Percentiles rank a stretch among this genome's conserved stretches.
These are phyloP conservation scores for Cladosporium sp. DNA, from an alignment of 2,329 filamentous ascomycete species.

Conservation along the genomic window DNA sequence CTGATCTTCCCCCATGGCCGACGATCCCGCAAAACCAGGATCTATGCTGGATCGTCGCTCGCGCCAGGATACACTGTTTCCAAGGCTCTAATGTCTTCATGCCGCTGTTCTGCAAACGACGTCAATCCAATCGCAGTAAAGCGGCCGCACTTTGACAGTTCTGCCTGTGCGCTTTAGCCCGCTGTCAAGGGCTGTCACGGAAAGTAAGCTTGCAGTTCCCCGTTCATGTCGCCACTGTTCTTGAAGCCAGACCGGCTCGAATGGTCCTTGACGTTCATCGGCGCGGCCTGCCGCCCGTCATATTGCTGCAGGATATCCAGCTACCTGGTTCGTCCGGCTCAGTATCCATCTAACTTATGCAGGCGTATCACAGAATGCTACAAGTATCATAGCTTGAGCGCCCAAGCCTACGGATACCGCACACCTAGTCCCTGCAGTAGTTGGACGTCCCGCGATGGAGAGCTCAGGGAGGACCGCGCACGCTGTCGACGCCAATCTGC, in stretches of 20 bases:
- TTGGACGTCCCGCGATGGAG: background rate
- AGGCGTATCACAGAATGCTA: background rate
- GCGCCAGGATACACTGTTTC: background rate
- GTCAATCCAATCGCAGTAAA: background rate
- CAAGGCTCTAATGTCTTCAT: background rate
- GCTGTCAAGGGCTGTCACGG: conserved; percentile 18
- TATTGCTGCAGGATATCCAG: background rate
- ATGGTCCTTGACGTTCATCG: background rate
- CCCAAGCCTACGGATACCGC: background rate
- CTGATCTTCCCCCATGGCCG: background rate
- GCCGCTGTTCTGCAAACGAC: background rate
- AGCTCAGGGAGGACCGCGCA: background rate
- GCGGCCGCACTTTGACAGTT: conserved; percentile 13
- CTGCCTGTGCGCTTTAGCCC: background rate
- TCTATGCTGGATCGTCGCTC: background rate
- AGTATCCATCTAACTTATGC: background rate
- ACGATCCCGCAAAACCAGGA: background rate
- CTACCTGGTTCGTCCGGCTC: conserved; percentile 5
- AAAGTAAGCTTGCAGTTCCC: background rate
- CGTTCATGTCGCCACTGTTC: background rate
- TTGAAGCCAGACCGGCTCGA: background rate
- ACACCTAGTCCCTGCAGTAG: background rate
- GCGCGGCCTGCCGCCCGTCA: background rate
- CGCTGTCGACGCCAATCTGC: background rate
- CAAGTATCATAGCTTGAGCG: background rate